Conservation (phyloP, 2,329 filamentous ascomycete genomes). For the Colletotrichum kahawae region DNA sequence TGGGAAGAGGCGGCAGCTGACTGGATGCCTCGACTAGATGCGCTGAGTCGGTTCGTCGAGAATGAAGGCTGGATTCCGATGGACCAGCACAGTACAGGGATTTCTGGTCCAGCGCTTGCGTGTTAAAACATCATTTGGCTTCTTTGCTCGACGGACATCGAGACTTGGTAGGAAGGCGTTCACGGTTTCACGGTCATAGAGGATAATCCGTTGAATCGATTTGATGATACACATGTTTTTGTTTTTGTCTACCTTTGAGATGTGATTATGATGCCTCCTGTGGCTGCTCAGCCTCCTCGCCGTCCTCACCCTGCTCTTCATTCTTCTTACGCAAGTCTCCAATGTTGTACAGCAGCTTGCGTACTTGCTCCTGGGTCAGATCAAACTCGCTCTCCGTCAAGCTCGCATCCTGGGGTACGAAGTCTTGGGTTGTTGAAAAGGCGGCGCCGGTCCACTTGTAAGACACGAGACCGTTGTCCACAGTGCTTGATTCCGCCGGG, state of each 20-base stretch:
- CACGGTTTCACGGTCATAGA: constrained; percentile 23
- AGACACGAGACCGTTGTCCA: constrained; percentile 24
- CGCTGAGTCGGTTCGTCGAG: constrained; percentile 20
- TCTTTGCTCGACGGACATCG: constrained; percentile 22
- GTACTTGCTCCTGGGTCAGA: constrained; percentile 41
- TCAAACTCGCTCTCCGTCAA: constrained; percentile 32
- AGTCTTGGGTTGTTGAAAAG: constrained; percentile 8
- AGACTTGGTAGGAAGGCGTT: constrained; percentile 19
- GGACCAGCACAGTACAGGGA: constrained; percentile 11
- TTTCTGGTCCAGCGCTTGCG: constrained; percentile 16
- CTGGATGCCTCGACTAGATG: constrained; percentile 2
- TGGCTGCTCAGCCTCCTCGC: constrained; percentile 5
- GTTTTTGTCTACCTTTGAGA: not conserved
- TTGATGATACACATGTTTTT: constrained; percentile 7
- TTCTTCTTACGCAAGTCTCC: constrained; percentile 54
- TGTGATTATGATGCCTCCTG: not conserved
- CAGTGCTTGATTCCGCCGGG: constrained; percentile 27
- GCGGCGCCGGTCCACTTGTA: constrained; percentile 26
- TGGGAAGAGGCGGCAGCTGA: not conserved
- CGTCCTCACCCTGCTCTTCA: constrained; percentile 29
- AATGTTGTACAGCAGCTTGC: constrained; percentile 48
- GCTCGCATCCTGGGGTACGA: constrained; percentile 4
- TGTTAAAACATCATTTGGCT: constrained; percentile 13
- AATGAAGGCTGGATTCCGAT: constrained; percentile 6
- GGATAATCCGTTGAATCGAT: constrained; percentile 21